Conservation (phyloP, 257 asterid species). For the Leonotis leonurus region DNA sequence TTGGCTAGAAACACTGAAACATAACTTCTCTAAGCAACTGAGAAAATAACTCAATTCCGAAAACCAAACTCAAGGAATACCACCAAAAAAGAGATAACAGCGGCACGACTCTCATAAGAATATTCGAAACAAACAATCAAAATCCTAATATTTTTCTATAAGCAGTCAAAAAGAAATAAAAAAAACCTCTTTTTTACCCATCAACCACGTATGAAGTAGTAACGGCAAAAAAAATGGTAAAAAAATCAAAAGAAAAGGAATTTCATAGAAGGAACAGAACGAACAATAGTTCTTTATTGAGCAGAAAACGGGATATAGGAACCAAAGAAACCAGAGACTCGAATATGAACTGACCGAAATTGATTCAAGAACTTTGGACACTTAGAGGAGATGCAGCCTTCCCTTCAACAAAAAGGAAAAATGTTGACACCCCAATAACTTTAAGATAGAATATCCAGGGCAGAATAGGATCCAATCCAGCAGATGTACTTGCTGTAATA, state of each 20-base stretch:
- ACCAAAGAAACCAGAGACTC: slow-evolving; percentile 3
- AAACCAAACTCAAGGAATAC: neutral
- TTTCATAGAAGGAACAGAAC: too few species aligned
- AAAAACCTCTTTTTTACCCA: neutral
- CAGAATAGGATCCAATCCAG: slow-evolving; percentile 70
- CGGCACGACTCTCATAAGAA: neutral
- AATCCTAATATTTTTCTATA: neutral
- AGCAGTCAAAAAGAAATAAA: too few species aligned
- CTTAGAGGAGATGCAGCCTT: slow-evolving; percentile 71
- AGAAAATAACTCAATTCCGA: neutral
- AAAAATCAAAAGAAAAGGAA: neutral
- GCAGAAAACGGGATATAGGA: neutral
- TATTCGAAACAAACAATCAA: slow-evolving; percentile 1
- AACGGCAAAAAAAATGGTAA: neutral
- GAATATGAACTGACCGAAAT: slow-evolving; percentile 51
- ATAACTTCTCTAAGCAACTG: neutral
- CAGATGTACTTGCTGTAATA: slow-evolving; percentile 73
- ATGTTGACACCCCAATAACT: slow-evolving; percentile 63
- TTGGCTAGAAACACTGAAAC: too few species aligned
- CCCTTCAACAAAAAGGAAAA: slow-evolving; percentile 79
- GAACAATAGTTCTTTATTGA: too few species aligned
- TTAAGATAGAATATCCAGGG: slow-evolving; percentile 90
- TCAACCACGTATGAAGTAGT: neutral
- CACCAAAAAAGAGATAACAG: too few species aligned
- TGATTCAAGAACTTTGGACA: slow-evolving; percentile 68